A percentile compares a stretch with the other conserved stretches of the same genome.
Evolutionary conservation across 148 eudicot species (phyloP).

Genomic region (Vaccinium corymbosum): DNA sequence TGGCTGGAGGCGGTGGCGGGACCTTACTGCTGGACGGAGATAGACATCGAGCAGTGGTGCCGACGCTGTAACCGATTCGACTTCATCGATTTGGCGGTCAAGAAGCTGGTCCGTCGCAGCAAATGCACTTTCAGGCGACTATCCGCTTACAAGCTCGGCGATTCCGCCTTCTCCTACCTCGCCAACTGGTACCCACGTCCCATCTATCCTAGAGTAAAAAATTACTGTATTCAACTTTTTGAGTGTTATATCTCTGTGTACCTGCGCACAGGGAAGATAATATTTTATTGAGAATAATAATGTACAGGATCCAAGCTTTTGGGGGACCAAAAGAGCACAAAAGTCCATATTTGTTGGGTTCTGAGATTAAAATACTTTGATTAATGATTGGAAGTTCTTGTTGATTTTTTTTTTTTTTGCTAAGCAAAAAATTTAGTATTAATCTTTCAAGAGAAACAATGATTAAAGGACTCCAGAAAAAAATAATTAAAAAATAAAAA

Average conservation of each 20-base stretch:
- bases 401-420: too few relatives aligned
- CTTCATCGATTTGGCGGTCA: constrained; percentile 18
- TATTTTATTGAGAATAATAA: background rate
- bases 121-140: constrained; percentile 12
- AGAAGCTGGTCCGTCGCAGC: constrained; percentile 27
- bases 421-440: too few relatives aligned
- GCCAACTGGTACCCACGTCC: constrained; percentile 19
- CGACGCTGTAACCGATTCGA: background rate
- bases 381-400: background rate
- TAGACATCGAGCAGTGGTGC: constrained; percentile 20
- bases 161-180: constrained; percentile 16
- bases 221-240: too few relatives aligned
- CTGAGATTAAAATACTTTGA: background rate
- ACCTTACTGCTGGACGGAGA: constrained; percentile 24
- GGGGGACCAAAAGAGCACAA: background rate
- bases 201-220: background rate
- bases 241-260: background rate
- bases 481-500: too few relatives aligned
- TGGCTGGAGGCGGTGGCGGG: constrained; percentile 22
- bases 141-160: constrained; percentile 12
- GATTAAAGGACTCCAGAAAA: too few relatives aligned
- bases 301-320: background rate
- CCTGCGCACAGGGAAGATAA: background rate
- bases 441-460: too few relatives aligned
- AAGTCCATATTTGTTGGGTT: background rate